Conservation (phyloP, 495 filamentous ascomycete genomes). For the Penicillium lividum region DNA sequence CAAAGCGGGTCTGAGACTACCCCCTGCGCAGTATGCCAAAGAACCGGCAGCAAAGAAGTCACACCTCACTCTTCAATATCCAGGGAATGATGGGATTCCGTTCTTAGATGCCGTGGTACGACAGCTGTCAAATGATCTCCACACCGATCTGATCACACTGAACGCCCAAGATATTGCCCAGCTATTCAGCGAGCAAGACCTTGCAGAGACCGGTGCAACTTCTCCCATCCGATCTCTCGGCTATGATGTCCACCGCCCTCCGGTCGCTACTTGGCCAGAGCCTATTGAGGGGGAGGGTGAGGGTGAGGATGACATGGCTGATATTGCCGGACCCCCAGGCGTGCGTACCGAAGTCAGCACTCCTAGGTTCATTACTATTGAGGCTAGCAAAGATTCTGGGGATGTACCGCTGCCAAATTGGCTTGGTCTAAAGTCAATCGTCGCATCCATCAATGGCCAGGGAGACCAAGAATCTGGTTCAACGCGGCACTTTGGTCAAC, state of each 20-base stretch:
- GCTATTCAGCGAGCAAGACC: constrained; percentile 72
- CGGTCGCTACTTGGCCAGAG: constrained; percentile 36
- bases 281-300: constrained; percentile 40
- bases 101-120: constrained; percentile 62
- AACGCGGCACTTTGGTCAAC: constrained; percentile 18
- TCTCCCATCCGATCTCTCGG: constrained; percentile 59
- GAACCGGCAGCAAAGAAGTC: constrained; percentile 58
- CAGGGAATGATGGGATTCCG: constrained; percentile 55
- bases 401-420: constrained; percentile 41
- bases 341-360: constrained; percentile 22
- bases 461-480: constrained; percentile 24
- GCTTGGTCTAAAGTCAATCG: constrained; percentile 38
- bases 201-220: constrained; percentile 38
- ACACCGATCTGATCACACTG: constrained; percentile 76
- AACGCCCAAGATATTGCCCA: constrained; percentile 80
- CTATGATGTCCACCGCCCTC: constrained; percentile 58
- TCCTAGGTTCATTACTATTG: constrained; percentile 44
- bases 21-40: constrained; percentile 43
- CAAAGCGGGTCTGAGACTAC: constrained; percentile 42
- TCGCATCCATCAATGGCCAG: constrained; percentile 40
- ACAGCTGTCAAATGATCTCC: constrained; percentile 56
- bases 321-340: constrained; percentile 25
- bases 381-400: constrained; percentile 33
- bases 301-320: constrained; percentile 43
- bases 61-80: constrained; percentile 66